Percentiles rank a stretch among this genome's conserved stretches.
phyloP scores from a whole-genome alignment of 1,284 basidiomycete genomes.

The Moesziomyces parantarcticus region DNA sequence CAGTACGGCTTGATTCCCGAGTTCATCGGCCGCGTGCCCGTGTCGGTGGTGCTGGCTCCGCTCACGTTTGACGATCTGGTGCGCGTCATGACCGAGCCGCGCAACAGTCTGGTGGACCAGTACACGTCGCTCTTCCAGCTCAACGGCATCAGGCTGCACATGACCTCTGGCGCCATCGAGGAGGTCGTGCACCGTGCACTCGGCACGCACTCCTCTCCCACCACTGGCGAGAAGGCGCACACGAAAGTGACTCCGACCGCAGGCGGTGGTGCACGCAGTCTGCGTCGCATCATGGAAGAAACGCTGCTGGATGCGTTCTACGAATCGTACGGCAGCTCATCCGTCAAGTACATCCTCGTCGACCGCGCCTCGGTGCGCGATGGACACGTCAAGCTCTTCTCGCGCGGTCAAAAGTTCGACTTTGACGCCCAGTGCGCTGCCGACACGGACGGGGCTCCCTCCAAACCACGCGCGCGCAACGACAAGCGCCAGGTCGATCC shows the following conservation, averaged over 20 bases:
- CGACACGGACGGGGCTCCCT: conserved; percentile 6
- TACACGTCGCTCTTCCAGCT: conserved; percentile 80
- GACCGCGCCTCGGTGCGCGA: conserved; percentile 9
- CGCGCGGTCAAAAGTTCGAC: conserved; percentile 31
- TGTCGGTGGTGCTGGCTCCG: conserved; percentile 82
- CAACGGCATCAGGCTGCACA: conserved; percentile 54
- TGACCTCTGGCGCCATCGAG: conserved; percentile 11
- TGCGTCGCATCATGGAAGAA: conserved; percentile 85
- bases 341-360: conserved; percentile 33
- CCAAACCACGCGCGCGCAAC: neutral
- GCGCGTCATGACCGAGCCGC: conserved; percentile 89
- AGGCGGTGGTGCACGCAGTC: conserved; percentile 79
- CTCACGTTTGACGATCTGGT: conserved; percentile 80
- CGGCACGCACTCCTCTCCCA: conserved; percentile 4
- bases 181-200: conserved; percentile 68
- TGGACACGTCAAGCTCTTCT: conserved; percentile 23
- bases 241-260: neutral
- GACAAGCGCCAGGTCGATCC: conserved; percentile 3
- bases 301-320: conserved; percentile 50
- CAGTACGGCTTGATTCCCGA: conserved; percentile 91
- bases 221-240: neutral
- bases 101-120: conserved; percentile 88
- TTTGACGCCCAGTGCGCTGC: conserved; percentile 8
- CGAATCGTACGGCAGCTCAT: conserved; percentile 14
- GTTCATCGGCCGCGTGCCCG: conserved; percentile 88